phyloP scores from a whole-genome alignment of 495 filamentous ascomycete species.

The Trichocladium uniseriatum region DNA sequence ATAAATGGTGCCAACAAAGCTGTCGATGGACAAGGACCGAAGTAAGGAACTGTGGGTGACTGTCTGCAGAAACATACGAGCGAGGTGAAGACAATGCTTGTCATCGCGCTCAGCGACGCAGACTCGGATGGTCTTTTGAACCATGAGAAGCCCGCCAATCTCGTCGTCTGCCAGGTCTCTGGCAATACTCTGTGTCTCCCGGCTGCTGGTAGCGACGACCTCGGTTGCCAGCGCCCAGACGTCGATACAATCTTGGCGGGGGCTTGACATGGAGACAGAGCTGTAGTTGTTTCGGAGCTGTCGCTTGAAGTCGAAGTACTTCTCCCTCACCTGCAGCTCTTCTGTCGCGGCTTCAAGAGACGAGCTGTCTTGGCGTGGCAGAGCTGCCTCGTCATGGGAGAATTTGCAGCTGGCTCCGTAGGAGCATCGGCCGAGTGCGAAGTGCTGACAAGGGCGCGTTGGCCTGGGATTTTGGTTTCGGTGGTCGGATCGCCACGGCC shows the following conservation, averaged over 20 bases:
- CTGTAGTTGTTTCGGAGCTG: background rate
- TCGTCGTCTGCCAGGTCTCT: conserved; percentile 11
- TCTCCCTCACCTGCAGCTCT: background rate
- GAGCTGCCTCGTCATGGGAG: background rate
- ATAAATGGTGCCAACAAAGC: conserved; percentile 6
- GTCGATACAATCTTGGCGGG: too few relatives aligned
- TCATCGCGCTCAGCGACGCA: background rate
- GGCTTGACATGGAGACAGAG: too few relatives aligned
- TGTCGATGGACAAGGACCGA: conserved; percentile 5
- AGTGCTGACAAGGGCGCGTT: background rate
- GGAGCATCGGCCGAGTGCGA: background rate
- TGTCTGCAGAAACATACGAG: background rate
- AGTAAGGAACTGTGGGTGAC: conserved; percentile 8
- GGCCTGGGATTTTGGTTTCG: background rate
- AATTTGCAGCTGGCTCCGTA: background rate
- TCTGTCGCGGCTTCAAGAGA: background rate
- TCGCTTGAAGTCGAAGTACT: conserved; percentile 7
- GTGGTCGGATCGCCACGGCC: background rate
- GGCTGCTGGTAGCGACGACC: background rate
- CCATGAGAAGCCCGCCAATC: background rate
- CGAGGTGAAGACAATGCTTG: background rate
- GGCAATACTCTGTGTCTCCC: conserved; percentile 1
- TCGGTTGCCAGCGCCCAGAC: background rate
- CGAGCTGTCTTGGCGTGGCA: background rate
- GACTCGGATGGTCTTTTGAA: background rate